Conservation (phyloP, 2,329 filamentous ascomycete species). For the Fusarium sp. region DNA sequence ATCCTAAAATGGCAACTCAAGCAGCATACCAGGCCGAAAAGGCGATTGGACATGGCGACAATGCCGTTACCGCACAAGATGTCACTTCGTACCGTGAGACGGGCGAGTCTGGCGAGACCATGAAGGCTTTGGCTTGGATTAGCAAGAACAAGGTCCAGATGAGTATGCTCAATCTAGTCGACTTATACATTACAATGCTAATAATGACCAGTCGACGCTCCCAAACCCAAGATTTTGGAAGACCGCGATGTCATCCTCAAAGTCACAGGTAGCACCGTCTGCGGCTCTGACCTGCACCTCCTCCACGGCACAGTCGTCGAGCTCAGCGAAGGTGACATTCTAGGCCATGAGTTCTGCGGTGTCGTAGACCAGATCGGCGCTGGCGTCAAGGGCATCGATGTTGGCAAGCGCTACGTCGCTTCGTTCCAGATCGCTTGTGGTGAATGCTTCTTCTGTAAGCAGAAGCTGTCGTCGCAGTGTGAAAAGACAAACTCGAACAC, state of each 20-base stretch:
- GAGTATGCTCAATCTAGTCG: conserved; percentile 55
- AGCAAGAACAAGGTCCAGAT: conserved; percentile 85
- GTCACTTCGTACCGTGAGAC: conserved; percentile 70
- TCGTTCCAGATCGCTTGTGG: conserved; percentile 87
- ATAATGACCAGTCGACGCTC: conserved; percentile 66
- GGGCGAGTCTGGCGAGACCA: conserved; percentile 70
- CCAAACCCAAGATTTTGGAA: conserved; percentile 81
- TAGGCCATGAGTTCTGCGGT: conserved; percentile 75
- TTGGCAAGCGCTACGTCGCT: conserved; percentile 81
- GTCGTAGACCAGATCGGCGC: conserved; percentile 70
- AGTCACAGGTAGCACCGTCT: conserved; percentile 75
- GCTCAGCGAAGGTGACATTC: conserved; percentile 75
- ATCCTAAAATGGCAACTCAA: conserved; percentile 61
- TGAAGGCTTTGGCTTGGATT: conserved; percentile 88
- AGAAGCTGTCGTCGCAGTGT: conserved; percentile 85
- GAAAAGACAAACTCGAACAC: conserved; percentile 84
- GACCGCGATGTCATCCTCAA: conserved; percentile 84
- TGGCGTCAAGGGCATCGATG: conserved; percentile 66
- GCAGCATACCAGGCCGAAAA: conserved; percentile 78
- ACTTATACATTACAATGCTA: not conserved
- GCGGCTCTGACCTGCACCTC: conserved; percentile 72
- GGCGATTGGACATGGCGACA: conserved; percentile 76
- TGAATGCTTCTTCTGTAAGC: conserved; percentile 82
- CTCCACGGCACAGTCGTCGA: conserved; percentile 70
- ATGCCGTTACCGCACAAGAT: conserved; percentile 77